Percentiles rank a stretch among this genome's conserved stretches.
Conservation (phyloP, 352 stramenopile species). For the Phytophthora pseudosyringae region DNA sequence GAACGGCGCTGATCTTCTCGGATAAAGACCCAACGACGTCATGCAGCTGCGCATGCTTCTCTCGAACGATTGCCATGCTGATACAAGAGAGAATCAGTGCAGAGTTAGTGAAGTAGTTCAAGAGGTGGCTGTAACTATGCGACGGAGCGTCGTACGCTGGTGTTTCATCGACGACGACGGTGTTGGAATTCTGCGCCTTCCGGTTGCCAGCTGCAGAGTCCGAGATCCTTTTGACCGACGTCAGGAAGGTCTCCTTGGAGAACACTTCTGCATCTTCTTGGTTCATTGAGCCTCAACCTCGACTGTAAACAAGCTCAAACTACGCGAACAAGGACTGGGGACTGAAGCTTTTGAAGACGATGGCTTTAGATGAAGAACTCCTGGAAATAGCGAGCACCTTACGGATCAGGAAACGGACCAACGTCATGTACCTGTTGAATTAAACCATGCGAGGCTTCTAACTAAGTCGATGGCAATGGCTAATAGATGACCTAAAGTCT, state of each 20-base stretch:
- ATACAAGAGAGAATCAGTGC: not conserved
- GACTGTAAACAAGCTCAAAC: not conserved
- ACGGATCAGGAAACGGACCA: constrained; percentile 28
- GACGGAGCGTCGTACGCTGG: constrained; percentile 40
- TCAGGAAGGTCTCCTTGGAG: constrained; percentile 85
- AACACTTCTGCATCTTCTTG: constrained; percentile 68
- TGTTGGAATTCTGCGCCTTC: constrained; percentile 14
- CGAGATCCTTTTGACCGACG: constrained; percentile 61
- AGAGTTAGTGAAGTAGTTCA: constrained; percentile 1
- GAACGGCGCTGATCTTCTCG: constrained; percentile 90
- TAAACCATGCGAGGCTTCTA: not conserved
- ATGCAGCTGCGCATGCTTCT: constrained; percentile 83
- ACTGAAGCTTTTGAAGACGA: not conserved
- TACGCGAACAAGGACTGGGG: not conserved
- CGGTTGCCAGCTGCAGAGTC: constrained; percentile 22
- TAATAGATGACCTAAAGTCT: too few species aligned
- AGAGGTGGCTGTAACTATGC: not conserved
- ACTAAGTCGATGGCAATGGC: too few species aligned
- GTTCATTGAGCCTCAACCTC: constrained; percentile 41
- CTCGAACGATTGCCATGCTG: constrained; percentile 81
- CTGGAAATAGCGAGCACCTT: constrained; percentile 33
- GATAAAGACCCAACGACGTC: constrained; percentile 83
- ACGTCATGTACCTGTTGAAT: constrained; percentile 2
- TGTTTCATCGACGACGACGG: constrained; percentile 47
- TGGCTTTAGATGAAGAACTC: constrained; percentile 11